These are phyloP conservation scores for Chlorella sp. DNA, from an alignment of 139 green algal species.

Conservation along the genomic window DNA sequence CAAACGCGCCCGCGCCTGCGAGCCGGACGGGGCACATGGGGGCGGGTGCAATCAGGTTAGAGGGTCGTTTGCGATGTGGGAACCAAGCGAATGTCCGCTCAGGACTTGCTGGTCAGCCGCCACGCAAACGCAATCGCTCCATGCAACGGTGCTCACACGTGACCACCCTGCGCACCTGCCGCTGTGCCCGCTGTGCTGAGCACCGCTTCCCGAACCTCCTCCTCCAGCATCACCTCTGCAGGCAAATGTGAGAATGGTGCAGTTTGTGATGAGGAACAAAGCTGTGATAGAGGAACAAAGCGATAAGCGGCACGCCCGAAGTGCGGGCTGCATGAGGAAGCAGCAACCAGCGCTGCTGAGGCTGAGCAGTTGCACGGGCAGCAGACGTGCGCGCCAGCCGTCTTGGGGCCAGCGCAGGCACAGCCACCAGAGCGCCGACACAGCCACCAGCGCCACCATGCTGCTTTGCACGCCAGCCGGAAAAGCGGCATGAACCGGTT, in stretches of 20 bases:
- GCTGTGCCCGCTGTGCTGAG: constrained; percentile 71
- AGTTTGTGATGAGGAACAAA: no score
- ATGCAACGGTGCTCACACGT: no score
- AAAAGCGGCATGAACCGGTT: background rate
- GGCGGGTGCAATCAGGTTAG: no score
- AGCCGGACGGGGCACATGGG: no score
- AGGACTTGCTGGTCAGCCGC: no score
- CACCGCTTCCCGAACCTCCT: constrained; percentile 82
- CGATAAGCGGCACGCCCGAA: background rate
- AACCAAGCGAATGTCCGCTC: no score
- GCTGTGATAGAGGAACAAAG: background rate
- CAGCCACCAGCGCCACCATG: background rate
- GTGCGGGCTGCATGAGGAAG: background rate
- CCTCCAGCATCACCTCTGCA: constrained; percentile 71
- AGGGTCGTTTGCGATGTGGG: no score
- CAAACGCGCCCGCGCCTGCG: constrained; percentile 57
- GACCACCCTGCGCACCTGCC: constrained; percentile 55
- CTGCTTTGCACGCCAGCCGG: background rate
- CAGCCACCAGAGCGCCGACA: background rate
- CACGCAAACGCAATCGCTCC: no score
- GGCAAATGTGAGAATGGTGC: no score
- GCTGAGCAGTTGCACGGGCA: no score
- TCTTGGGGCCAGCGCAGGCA: background rate
- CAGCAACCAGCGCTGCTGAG: no score
- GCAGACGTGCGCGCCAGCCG: no score